Evolutionary conservation across 495 filamentous ascomycete species (phyloP), one percentile per base, ranked within the genome.

Genomic region (Baudoinia panamericana): DNA sequence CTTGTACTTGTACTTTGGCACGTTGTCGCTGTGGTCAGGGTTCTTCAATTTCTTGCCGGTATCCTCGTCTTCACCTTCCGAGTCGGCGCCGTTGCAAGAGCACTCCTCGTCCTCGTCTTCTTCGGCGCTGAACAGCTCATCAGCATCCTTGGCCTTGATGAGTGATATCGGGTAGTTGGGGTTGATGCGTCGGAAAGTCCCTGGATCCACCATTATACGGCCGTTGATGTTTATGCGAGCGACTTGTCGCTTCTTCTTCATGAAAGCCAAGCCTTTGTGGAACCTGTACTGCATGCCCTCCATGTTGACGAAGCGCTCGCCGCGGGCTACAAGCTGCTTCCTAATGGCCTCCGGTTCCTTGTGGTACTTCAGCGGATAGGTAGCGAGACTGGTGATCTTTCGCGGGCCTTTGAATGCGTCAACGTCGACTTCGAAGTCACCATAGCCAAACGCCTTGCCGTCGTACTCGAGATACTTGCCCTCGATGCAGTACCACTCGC

Each of bases 211-310:
- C 87, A 94, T 93, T 46, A 93, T 75, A 33, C 87, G 76, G 22
- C 84, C 81, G 48, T 93, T 92, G 63, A 92, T 80, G 44, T 86
- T 86, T 63, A 93, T 75, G 58, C 90, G 93, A 59, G 77, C 67
- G 19, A 92, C 67, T 32, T 70, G 60, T 45, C 76, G 73, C 66
- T 84, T 84, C 61, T 82, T 84, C 65, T 90, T 88, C 60, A 73
- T 71, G 56, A 83, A 93, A 0, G 80, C 87, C 66, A 81, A 65
- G 17, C 78, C 87, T 38, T 88, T 78, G 60, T 86, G 80, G 56
- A 73, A 80, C 46, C 77, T 80, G 61, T 93, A 93, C 51, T 88
- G 78, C 69, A 87, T 84, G 16, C 87, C 85, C 41, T 76, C 67
- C 25, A 93, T 61, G 0, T 69, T 56, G 3, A 90, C 78, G 53